Evolutionary conservation across 345 rosid genomes (phyloP).

Genomic region (Murraya paniculata): DNA sequence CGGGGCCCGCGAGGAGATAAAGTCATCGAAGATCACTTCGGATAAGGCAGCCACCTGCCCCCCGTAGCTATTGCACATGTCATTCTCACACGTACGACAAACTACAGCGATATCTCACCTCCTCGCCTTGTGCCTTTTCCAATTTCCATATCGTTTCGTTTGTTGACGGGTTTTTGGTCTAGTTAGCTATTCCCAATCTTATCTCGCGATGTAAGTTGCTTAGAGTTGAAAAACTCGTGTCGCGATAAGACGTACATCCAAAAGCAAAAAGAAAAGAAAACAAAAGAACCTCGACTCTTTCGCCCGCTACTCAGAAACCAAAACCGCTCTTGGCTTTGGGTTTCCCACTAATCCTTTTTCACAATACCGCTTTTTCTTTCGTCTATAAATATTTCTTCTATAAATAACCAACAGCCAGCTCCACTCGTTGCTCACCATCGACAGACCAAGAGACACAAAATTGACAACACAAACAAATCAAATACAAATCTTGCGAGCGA

Average conservation of each 20-base stretch:
- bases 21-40: background rate
- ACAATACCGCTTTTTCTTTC: background rate
- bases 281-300: background rate
- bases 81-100: background rate
- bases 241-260: background rate
- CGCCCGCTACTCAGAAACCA: background rate
- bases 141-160: background rate
- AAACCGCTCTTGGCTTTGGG: background rate
- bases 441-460: too few species aligned
- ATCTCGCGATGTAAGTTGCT: background rate
- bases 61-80: too few species aligned
- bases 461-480: background rate
- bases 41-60: slow-evolving; percentile 28
- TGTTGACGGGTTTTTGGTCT: background rate
- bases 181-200: background rate
- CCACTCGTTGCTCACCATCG: accelerated
- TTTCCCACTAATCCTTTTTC: background rate
- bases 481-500: too few species aligned
- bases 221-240: background rate
- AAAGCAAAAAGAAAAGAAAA: background rate
- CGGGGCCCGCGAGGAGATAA: background rate
- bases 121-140: background rate
- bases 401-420: too few species aligned
- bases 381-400: too few species aligned
- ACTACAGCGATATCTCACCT: background rate